A percentile compares a stretch with the other conserved stretches of the same genome.
phyloP scores from a whole-genome alignment of 768 basidiomycete genomes.

The Dioszegia hungarica region DNA sequence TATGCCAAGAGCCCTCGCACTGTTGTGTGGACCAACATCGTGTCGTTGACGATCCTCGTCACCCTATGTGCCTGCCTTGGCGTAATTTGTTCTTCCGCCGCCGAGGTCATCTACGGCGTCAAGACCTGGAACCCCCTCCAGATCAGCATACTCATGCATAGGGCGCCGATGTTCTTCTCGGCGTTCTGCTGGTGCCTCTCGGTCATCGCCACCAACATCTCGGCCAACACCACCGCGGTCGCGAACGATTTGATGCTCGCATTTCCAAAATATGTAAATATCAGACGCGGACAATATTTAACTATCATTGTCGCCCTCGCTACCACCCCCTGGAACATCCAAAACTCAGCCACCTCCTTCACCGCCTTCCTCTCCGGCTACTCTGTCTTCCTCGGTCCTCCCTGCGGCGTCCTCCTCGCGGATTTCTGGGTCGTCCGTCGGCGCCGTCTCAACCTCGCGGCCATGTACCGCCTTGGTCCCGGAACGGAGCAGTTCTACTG shows the following conservation, averaged over 20 bases:
- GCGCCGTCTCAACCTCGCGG: slow-evolving; percentile 6
- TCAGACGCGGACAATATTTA: slow-evolving; percentile 15
- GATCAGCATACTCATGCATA: slow-evolving; percentile 11
- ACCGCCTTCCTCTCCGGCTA: not conserved
- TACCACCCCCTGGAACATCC: slow-evolving; percentile 18
- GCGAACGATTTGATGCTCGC: slow-evolving; percentile 9
- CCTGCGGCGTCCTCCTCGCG: slow-evolving; percentile 16
- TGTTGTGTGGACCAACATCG: slow-evolving; percentile 29
- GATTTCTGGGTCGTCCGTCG: slow-evolving; percentile 21
- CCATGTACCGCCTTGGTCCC: slow-evolving; percentile 13
- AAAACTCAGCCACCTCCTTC: slow-evolving; percentile 3
- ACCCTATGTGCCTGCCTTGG: slow-evolving; percentile 16
- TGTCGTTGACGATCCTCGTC: slow-evolving; percentile 28
- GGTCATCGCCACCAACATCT: slow-evolving; percentile 9
- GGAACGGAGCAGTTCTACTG: slow-evolving; percentile 1
- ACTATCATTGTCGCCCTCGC: slow-evolving; percentile 16
- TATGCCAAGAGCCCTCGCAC: slow-evolving; percentile 14
- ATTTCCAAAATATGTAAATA: slow-evolving; percentile 23
- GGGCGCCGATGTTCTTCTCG: slow-evolving; percentile 9
- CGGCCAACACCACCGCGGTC: slow-evolving; percentile 8
- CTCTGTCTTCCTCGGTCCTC: slow-evolving; percentile 12
- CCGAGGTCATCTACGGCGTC: slow-evolving; percentile 16
- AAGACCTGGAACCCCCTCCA: slow-evolving; percentile 21
- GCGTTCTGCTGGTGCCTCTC: slow-evolving; percentile 6
- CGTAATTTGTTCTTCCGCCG: not conserved